Conservation (phyloP, 2,329 filamentous ascomycete species). For the Aspergillus sp. region DNA sequence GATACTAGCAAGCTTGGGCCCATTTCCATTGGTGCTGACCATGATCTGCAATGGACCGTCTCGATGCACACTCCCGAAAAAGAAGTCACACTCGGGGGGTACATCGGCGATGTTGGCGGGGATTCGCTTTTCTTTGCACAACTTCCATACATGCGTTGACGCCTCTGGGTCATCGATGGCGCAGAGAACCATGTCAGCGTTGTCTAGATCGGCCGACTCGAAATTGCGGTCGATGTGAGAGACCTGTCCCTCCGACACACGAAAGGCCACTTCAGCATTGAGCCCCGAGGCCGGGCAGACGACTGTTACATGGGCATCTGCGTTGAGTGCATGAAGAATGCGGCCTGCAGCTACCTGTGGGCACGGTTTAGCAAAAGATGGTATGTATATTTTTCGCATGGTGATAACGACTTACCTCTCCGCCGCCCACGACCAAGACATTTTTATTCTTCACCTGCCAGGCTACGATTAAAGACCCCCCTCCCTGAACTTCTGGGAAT, state of each 20-base stretch:
- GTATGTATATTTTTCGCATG: slow-evolving; percentile 9
- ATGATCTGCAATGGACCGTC: slow-evolving; percentile 96
- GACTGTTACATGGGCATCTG: slow-evolving; percentile 85
- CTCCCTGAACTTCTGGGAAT: slow-evolving; percentile 81
- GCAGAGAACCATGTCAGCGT: slow-evolving; percentile 80
- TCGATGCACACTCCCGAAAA: slow-evolving; percentile 93
- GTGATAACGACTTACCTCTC: slow-evolving; percentile 65
- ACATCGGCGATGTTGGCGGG: slow-evolving; percentile 97
- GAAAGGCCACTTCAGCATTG: slow-evolving; percentile 82
- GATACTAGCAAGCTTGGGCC: slow-evolving; percentile 82
- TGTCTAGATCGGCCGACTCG: slow-evolving; percentile 79
- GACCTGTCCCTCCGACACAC: slow-evolving; percentile 72
- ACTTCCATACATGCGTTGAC: slow-evolving; percentile 87
- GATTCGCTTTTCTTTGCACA: slow-evolving; percentile 81
- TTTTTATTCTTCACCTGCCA: slow-evolving; percentile 91
- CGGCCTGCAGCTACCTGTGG: slow-evolving; percentile 89
- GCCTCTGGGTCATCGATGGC: slow-evolving; percentile 91
- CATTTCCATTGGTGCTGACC: slow-evolving; percentile 98
- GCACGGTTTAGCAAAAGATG: not conserved
- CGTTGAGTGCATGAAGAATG: slow-evolving; percentile 90
- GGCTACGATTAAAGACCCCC: slow-evolving; percentile 88
- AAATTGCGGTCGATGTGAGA: slow-evolving; percentile 80
- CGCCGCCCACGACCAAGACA: slow-evolving; percentile 89
- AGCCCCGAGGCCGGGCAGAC: slow-evolving; percentile 76
- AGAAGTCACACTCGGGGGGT: slow-evolving; percentile 95